Percentiles rank a stretch among this genome's conserved stretches.
Conservation (phyloP, 495 filamentous ascomycete species). For the Penicillium longicatenatum region DNA sequence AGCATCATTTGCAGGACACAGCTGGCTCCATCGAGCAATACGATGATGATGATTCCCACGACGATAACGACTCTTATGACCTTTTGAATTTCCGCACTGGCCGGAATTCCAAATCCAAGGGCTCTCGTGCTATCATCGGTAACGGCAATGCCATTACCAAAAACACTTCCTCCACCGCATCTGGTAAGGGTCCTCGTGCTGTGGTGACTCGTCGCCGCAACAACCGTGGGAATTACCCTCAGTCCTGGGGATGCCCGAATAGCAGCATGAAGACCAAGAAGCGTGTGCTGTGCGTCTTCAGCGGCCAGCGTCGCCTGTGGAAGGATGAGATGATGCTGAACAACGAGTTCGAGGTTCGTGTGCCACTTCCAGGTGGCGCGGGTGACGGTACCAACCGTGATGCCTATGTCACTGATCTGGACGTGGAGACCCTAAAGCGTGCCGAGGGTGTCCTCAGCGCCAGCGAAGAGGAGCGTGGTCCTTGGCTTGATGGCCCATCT, state of each 20-base stretch:
- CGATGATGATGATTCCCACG: conserved; percentile 59
- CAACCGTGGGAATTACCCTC: conserved; percentile 88
- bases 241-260: conserved; percentile 85
- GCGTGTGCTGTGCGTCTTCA: conserved; percentile 90
- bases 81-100: conserved; percentile 44
- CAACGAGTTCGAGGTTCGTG: conserved; percentile 88
- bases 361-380: conserved; percentile 69
- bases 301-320: conserved; percentile 83
- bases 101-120: conserved; percentile 41
- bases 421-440: conserved; percentile 84
- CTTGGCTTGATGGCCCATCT: conserved; percentile 59
- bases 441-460: conserved; percentile 78
- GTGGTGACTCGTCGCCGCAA: conserved; percentile 67
- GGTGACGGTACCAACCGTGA: conserved; percentile 56
- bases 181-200: conserved; percentile 43
- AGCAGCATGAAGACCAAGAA: conserved; percentile 98
- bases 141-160: conserved; percentile 54
- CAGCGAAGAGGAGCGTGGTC: conserved; percentile 80
- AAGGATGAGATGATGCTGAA: conserved; percentile 99
- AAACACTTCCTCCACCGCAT: conserved; percentile 27
- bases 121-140: conserved; percentile 49
- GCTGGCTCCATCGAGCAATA: conserved; percentile 48
- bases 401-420: conserved; percentile 87
- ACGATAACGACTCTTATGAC: conserved; percentile 66
- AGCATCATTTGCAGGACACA: conserved; percentile 69